A percentile compares a stretch with the other conserved stretches of the same genome.
Evolutionary conservation across 140 eudicot genomes (phyloP).

Genomic region (Erigeron philadelphicus): DNA sequence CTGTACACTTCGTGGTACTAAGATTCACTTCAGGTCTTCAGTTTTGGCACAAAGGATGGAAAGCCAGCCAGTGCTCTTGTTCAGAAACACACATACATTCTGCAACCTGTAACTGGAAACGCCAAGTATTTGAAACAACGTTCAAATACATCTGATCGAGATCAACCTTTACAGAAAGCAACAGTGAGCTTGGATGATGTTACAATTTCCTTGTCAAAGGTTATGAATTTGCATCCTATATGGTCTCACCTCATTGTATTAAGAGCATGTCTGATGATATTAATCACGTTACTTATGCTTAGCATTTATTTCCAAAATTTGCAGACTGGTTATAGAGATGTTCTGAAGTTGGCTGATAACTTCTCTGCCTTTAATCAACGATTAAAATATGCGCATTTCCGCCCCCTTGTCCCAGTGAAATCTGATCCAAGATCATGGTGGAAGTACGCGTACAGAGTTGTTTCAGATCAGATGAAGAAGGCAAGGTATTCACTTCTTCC

Average conservation of each 20-base stretch:
- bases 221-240: slow-evolving; percentile 22
- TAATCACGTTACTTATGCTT: neutral
- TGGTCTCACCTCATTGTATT: slow-evolving; percentile 10
- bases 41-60: slow-evolving; percentile 75
- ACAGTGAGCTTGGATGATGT: slow-evolving; percentile 83
- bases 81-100: slow-evolving; percentile 58
- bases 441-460: slow-evolving; percentile 72
- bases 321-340: slow-evolving; percentile 88
- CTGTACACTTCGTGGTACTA: slow-evolving; percentile 16
- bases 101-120: slow-evolving; percentile 91
- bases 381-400: slow-evolving; percentile 73
- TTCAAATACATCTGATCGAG: slow-evolving; percentile 41
- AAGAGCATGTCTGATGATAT: slow-evolving; percentile 11
- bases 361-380: slow-evolving; percentile 88
- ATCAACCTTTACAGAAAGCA: slow-evolving; percentile 77
- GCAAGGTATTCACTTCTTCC: slow-evolving; percentile 54
- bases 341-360: slow-evolving; percentile 85
- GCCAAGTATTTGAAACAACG: slow-evolving; percentile 71
- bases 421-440: slow-evolving; percentile 89
- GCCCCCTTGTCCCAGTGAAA: slow-evolving; percentile 73
- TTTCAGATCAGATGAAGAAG: slow-evolving; percentile 72
- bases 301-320: slow-evolving; percentile 9
- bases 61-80: slow-evolving; percentile 49
- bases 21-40: slow-evolving; percentile 57
- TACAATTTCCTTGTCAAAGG: slow-evolving; percentile 90